phyloP scores from a whole-genome alignment of 2,329 filamentous ascomycete genomes.

The Aureobasidium sp. region DNA sequence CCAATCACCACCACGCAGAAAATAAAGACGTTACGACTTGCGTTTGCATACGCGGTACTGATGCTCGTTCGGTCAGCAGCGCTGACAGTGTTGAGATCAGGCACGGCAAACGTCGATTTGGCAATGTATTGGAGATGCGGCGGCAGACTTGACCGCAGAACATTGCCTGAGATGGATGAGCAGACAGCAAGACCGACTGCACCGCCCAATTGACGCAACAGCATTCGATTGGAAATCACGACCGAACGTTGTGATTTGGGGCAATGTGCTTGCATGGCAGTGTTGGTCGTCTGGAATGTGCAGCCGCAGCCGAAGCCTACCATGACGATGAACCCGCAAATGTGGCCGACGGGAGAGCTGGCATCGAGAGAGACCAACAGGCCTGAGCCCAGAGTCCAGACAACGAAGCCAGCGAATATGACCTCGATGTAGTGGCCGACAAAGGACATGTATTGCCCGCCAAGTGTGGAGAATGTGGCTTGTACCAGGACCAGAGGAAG shows the following conservation, averaged over 20 bases:
- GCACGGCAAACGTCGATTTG: slow-evolving; percentile 33
- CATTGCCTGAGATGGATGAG: slow-evolving; percentile 30
- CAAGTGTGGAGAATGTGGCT: slow-evolving; percentile 32
- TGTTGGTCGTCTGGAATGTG: slow-evolving; percentile 34
- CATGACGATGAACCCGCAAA: slow-evolving; percentile 30
- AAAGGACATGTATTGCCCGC: slow-evolving; percentile 48
- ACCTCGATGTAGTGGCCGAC: slow-evolving; percentile 22
- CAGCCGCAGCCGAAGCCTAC: slow-evolving; percentile 29
- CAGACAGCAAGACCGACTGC: slow-evolving; percentile 31
- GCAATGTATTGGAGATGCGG: slow-evolving; percentile 32
- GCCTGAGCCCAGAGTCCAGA: slow-evolving; percentile 34
- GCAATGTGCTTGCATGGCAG: slow-evolving; percentile 34
- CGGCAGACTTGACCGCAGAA: slow-evolving; percentile 33
- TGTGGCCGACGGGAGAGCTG: slow-evolving; percentile 23
- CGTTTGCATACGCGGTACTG: slow-evolving; percentile 46
- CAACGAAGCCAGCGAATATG: slow-evolving; percentile 41
- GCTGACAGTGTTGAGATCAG: slow-evolving; percentile 28
- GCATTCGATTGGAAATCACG: slow-evolving; percentile 35
- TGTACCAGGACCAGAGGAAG: slow-evolving; percentile 33
- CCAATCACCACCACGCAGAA: slow-evolving; percentile 50
- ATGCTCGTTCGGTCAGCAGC: slow-evolving; percentile 36
- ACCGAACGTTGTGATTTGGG: slow-evolving; percentile 34
- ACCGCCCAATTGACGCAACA: slow-evolving; percentile 34
- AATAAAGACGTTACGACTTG: slow-evolving; percentile 50
- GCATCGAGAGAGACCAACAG: slow-evolving; percentile 27